A percentile compares a stretch with the other conserved stretches of the same genome.
phyloP scores from a whole-genome alignment of 129 eudicot genomes.

The Lactuca saligna region DNA sequence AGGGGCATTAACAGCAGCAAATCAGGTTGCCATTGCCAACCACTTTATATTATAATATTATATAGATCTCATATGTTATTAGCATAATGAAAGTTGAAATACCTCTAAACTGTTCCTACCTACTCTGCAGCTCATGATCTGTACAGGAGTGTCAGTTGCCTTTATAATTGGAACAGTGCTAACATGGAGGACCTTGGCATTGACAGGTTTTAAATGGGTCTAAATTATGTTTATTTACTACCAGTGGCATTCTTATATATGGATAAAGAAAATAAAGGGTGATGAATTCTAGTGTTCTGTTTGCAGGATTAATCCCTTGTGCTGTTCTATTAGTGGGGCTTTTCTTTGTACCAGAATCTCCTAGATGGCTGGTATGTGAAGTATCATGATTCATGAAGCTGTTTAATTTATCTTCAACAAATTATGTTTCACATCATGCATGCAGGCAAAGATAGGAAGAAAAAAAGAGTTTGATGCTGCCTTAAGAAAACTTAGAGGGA shows the following conservation, averaged over 20 bases:
- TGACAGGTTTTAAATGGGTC: slow-evolving; percentile 52
- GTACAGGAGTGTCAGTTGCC: slow-evolving; percentile 72
- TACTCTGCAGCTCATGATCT: slow-evolving; percentile 75
- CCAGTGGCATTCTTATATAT: background rate
- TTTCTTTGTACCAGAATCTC: slow-evolving; percentile 81
- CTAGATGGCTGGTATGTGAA: slow-evolving; percentile 80
- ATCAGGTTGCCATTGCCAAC: slow-evolving; percentile 62
- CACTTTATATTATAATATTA: background rate
- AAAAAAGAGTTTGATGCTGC: slow-evolving; percentile 73
- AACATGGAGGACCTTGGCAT: slow-evolving; percentile 80
- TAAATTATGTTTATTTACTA: background rate
- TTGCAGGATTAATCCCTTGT: slow-evolving; percentile 86
- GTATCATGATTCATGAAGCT: background rate
- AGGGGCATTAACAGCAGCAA: slow-evolving; percentile 88
- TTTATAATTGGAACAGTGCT: slow-evolving; percentile 72
- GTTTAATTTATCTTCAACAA: background rate
- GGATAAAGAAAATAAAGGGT: background rate
- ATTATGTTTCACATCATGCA: slow-evolving; percentile 13
- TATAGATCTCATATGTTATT: background rate
- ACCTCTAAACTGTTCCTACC: slow-evolving; percentile 10
- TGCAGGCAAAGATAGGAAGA: slow-evolving; percentile 72
- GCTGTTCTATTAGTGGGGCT: slow-evolving; percentile 73
- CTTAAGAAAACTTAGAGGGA: slow-evolving; percentile 71
- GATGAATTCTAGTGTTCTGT: background rate
- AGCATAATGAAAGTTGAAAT: slow-evolving; percentile 5